Conservation (phyloP, 2,329 filamentous ascomycete genomes). For the Cordyceps javanica region DNA sequence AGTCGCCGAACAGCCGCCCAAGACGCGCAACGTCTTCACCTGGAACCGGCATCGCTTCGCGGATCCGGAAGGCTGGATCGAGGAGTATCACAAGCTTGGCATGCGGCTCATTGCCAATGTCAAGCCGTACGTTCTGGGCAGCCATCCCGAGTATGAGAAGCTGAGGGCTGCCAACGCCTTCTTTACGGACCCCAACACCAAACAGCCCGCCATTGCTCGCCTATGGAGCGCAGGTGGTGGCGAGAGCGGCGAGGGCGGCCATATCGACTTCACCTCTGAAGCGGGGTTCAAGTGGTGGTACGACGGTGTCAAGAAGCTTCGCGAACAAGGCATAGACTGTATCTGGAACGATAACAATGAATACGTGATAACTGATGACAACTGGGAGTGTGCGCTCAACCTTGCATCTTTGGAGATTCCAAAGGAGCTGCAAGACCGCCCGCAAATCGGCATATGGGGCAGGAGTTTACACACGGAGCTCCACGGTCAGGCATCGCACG, state of each 20-base stretch:
- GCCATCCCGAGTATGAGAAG: slow-evolving; percentile 59
- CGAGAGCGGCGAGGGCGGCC: slow-evolving; percentile 62
- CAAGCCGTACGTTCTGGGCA: slow-evolving; percentile 64
- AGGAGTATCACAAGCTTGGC: slow-evolving; percentile 55
- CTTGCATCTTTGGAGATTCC: slow-evolving; percentile 29
- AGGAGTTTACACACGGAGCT: slow-evolving; percentile 64
- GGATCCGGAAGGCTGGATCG: slow-evolving; percentile 57
- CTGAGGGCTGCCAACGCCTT: slow-evolving; percentile 54
- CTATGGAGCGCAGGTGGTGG: slow-evolving; percentile 69
- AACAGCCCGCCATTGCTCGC: slow-evolving; percentile 49
- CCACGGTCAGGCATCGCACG: slow-evolving; percentile 64
- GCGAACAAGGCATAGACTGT: slow-evolving; percentile 59
- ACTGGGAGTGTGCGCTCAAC: slow-evolving; percentile 57
- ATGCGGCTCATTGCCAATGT: slow-evolving; percentile 66
- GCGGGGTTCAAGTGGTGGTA: slow-evolving; percentile 67
- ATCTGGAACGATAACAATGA: slow-evolving; percentile 82
- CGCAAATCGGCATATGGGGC: slow-evolving; percentile 61
- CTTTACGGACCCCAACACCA: slow-evolving; percentile 54
- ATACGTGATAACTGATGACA: slow-evolving; percentile 60
- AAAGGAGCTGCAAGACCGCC: slow-evolving; percentile 30
- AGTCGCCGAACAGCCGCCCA: slow-evolving; percentile 58
- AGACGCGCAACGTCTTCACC: slow-evolving; percentile 64
- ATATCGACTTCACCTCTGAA: slow-evolving; percentile 66
- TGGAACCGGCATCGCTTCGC: slow-evolving; percentile 69
- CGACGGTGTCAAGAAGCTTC: slow-evolving; percentile 56